These are phyloP conservation scores for Ophiocordyceps sinensis DNA, from an alignment of 2,329 filamentous ascomycete genomes.

Conservation along the genomic window DNA sequence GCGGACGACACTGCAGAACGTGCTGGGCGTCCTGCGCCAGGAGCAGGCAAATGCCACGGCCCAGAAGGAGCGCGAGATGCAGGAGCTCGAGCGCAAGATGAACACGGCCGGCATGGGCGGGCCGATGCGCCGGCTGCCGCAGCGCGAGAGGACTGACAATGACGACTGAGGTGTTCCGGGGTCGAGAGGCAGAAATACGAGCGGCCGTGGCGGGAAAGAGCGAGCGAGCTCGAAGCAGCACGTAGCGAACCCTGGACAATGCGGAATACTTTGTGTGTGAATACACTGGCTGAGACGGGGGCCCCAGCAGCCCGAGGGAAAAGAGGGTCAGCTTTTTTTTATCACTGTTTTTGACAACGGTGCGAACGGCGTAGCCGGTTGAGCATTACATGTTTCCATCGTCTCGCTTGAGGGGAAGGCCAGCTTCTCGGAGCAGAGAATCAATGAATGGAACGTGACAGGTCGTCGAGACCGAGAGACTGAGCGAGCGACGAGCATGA, in stretches of 20 bases:
- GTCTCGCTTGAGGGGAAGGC: conserved; percentile 3
- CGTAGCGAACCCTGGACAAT: neutral
- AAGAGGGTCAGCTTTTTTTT: neutral
- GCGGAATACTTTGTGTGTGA: neutral
- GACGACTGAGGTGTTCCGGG: conserved; percentile 30
- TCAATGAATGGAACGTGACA: neutral
- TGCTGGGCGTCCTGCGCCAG: conserved; percentile 62
- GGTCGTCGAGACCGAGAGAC: too few species aligned
- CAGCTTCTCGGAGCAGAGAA: conserved; percentile 4
- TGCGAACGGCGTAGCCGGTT: conserved; percentile 23
- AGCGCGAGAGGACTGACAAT: conserved; percentile 37
- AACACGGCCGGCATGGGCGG: conserved; percentile 24
- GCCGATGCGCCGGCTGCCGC: conserved; percentile 17
- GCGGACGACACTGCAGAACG: conserved; percentile 66
- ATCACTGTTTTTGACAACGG: neutral
- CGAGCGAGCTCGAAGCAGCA: neutral
- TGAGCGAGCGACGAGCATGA: too few species aligned
- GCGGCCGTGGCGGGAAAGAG: neutral
- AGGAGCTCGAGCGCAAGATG: conserved; percentile 56
- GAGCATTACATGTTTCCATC: conserved; percentile 17
- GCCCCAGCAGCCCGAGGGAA: neutral
- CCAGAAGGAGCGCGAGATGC: conserved; percentile 63
- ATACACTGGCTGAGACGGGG: neutral
- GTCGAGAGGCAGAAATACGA: neutral
- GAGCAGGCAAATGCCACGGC: conserved; percentile 69